Conservation (phyloP, 1,284 basidiomycete species). For the Ustilago sp. region DNA sequence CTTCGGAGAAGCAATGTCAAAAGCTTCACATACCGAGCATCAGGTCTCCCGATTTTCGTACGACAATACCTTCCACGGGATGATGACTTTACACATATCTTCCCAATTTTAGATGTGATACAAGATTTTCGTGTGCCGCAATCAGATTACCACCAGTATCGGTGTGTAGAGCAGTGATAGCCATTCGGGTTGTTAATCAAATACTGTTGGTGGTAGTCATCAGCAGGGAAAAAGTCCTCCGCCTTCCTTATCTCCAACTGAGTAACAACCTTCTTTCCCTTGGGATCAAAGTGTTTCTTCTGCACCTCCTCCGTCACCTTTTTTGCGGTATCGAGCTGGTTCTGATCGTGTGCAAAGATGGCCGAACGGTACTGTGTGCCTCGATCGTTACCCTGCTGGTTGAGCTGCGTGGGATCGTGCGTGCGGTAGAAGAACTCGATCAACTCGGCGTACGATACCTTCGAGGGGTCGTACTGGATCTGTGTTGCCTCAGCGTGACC, state of each 20-base stretch:
- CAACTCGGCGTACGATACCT: slow-evolving; percentile 83
- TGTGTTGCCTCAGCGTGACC: slow-evolving; percentile 89
- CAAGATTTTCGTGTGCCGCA: background rate
- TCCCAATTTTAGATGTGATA: background rate
- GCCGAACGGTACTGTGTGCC: slow-evolving; percentile 84
- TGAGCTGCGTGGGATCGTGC: slow-evolving; percentile 85
- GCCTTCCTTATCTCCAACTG: slow-evolving; percentile 52
- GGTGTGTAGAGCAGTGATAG: slow-evolving; percentile 63
- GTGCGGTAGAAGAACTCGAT: slow-evolving; percentile 78
- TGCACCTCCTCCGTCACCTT: slow-evolving; percentile 87
- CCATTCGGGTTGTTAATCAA: slow-evolving; percentile 63
- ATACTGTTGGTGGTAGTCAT: slow-evolving; percentile 68
- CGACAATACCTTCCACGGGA: too few species aligned
- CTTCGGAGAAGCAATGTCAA: background rate
- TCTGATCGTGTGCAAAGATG: slow-evolving; percentile 84
- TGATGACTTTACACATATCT: background rate
- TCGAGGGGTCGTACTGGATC: slow-evolving; percentile 83
- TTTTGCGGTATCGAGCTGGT: slow-evolving; percentile 81
- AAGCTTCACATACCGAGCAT: background rate
- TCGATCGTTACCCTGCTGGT: slow-evolving; percentile 69
- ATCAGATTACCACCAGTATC: slow-evolving; percentile 40
- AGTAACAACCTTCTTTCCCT: slow-evolving; percentile 82
- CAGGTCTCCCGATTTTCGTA: too few species aligned
- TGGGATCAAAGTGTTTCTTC: slow-evolving; percentile 78
- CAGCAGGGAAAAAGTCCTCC: slow-evolving; percentile 58